Base-by-base conservation (phyloP, 2,329 filamentous ascomycete genomes). In the Aspergillus hortae region DNA sequence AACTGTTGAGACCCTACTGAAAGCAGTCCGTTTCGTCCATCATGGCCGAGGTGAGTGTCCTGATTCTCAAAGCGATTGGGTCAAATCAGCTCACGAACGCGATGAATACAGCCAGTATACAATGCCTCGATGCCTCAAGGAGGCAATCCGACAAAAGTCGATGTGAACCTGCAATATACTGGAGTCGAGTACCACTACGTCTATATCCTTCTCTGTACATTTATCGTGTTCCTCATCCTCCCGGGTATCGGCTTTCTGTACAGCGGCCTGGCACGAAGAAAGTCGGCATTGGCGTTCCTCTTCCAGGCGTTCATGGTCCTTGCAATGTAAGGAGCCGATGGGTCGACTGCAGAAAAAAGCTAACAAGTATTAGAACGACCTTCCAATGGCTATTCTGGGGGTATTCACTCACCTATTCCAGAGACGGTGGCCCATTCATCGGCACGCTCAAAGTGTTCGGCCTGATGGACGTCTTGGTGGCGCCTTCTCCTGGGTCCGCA, bases 171-270 rank as follows among this genome's bases (percentile, higher is more conserved):
- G 10, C 81, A 83, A 60, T 86, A 83, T 64, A 67, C 67, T 21
- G 83, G 83, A 6, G 70, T 78, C 51, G 82, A 86, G 63, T 84
- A 76, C 68, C 78, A 86, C 62, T 85, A 85, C 65, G 76, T 77
- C 36, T 87, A 84, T 61, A 74, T 82, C 49, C 56, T 67, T 6
- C 74, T 83, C 59, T 84, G 82, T 64, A 75, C 72, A 12, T 83
- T 80, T 66, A 75, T 87, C 49, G 83, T 86, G 49, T 87, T 81
- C 78, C 68, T 86, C 46, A 87, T 87, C 63, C 84, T 86, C 51
- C 84, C 84, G 0, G 84, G 83, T 17, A 83, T 87, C 58, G 84
- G 83, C 44, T 74, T 87, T 6, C 71, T 87, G 1, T 87, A 87
- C 67, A 80, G 82, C 51, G 84, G 84, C 49, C 76, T 87, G 25